Evolutionary conservation across 2,329 filamentous ascomycete genomes (phyloP).

Genomic region (Trichoderma breve): DNA sequence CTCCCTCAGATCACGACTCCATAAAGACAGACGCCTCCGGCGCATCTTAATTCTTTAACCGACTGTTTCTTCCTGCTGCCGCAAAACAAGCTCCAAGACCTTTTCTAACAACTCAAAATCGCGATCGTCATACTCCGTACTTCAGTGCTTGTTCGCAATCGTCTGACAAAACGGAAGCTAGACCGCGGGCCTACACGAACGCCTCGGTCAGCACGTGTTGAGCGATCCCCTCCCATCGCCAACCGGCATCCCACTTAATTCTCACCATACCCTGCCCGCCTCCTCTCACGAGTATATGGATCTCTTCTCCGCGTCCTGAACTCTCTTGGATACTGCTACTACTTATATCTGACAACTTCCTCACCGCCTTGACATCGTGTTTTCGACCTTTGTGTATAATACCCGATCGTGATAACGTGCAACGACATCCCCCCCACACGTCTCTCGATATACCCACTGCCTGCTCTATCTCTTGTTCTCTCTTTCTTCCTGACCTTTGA

Average conservation of each 20-base stretch:
- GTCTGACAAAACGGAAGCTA: conserved; percentile 18
- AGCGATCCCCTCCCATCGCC: conserved; percentile 18
- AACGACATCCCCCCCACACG: background rate
- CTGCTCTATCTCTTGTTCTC: background rate
- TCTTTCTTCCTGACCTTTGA: background rate
- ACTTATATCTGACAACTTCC: conserved; percentile 10
- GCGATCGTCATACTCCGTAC: conserved; percentile 7
- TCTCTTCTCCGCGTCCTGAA: conserved; percentile 15
- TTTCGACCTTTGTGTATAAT: background rate
- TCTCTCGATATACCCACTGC: background rate
- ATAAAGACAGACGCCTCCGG: conserved; percentile 22
- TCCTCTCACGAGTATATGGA: conserved; percentile 10
- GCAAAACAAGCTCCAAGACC: background rate
- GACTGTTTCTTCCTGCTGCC: conserved; percentile 20
- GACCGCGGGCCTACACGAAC: conserved; percentile 15
- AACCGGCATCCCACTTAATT: conserved; percentile 19
- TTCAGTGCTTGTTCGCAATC: background rate
- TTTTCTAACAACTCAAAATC: background rate
- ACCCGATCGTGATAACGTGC: background rate
- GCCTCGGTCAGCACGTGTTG: conserved; percentile 19
- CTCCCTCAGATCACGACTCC: conserved; percentile 21
- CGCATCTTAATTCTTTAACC: conserved; percentile 26
- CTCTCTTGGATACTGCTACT: background rate
- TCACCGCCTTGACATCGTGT: conserved; percentile 11
- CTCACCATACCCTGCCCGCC: conserved; percentile 15